Evolutionary conservation across 148 eudicot genomes (phyloP).

Genomic region (Camellia sinensis): DNA sequence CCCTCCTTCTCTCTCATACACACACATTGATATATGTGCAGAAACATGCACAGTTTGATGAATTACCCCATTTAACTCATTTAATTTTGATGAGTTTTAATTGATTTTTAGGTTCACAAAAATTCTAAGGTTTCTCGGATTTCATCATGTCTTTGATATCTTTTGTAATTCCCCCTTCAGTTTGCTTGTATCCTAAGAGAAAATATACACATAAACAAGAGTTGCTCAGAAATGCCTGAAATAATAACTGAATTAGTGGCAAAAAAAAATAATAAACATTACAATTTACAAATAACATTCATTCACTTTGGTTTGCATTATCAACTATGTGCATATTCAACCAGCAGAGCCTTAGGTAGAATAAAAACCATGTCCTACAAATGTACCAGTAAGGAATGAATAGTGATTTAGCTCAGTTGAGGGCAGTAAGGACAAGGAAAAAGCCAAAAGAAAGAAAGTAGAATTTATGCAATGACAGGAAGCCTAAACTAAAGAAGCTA

Average conservation of each 20-base stretch:
- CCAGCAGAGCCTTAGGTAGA: neutral
- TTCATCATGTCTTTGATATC: no score
- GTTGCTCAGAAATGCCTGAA: neutral
- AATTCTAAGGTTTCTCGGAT: no score
- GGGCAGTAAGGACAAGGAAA: neutral
- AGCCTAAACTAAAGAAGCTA: neutral
- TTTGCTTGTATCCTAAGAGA: no score
- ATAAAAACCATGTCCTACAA: neutral
- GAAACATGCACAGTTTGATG: neutral
- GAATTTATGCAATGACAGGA: neutral
- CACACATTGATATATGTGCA: neutral
- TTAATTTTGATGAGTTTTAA: neutral
- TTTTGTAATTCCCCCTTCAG: neutral
- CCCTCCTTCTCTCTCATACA: neutral
- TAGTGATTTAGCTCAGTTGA: neutral
- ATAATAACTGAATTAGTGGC: neutral
- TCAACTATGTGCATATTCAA: neutral
- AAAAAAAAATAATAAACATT: no score
- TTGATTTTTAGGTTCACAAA: no score
- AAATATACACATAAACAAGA: neutral
- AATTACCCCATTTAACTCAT: neutral
- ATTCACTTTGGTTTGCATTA: neutral
- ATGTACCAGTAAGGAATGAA: neutral
- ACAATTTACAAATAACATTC: neutral
- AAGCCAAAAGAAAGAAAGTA: neutral